These are phyloP conservation scores for Usnea hakonensis DNA, from an alignment of 495 filamentous ascomycete species.

Conservation along the genomic window DNA sequence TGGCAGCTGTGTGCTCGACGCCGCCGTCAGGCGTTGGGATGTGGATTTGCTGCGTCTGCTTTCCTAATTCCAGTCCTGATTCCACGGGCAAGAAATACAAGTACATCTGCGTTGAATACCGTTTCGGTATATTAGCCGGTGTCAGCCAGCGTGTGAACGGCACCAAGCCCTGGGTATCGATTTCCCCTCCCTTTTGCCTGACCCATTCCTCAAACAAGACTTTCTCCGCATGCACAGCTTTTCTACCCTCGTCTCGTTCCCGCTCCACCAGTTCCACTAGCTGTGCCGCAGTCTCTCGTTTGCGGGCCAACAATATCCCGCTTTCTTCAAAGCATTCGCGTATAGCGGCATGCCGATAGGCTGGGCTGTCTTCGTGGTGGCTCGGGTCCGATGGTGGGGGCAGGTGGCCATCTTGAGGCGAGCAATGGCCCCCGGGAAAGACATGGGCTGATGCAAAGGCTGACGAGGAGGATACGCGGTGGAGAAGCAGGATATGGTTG, in stretches of 20 bases:
- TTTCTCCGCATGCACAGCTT: slow-evolving; percentile 54
- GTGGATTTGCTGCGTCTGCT: slow-evolving; percentile 34
- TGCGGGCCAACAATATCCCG: slow-evolving; percentile 72
- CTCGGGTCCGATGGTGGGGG: slow-evolving; percentile 31
- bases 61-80: neutral
- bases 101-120: slow-evolving; percentile 95
- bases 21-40: slow-evolving; percentile 76
- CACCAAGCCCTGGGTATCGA: slow-evolving; percentile 61
- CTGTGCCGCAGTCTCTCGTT: slow-evolving; percentile 27
- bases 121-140: slow-evolving; percentile 57
- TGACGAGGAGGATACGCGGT: slow-evolving; percentile 70
- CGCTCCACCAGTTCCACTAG: slow-evolving; percentile 42
- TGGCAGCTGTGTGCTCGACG: slow-evolving; percentile 71
- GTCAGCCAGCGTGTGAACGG: slow-evolving; percentile 94
- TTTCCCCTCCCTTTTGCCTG: slow-evolving; percentile 46
- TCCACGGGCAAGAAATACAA: slow-evolving; percentile 79
- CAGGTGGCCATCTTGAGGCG: slow-evolving; percentile 55
- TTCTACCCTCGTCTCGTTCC: slow-evolving; percentile 57
- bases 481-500: slow-evolving; percentile 82
- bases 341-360: slow-evolving; percentile 72
- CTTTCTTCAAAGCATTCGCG: slow-evolving; percentile 94
- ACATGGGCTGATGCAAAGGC: slow-evolving; percentile 91
- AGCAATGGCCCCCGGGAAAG: slow-evolving; percentile 88
- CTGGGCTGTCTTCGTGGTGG: slow-evolving; percentile 58
- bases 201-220: slow-evolving; percentile 63